phyloP scores from a whole-genome alignment of 805 yeast genomes.

The Myxozyma lipomycoides region DNA sequence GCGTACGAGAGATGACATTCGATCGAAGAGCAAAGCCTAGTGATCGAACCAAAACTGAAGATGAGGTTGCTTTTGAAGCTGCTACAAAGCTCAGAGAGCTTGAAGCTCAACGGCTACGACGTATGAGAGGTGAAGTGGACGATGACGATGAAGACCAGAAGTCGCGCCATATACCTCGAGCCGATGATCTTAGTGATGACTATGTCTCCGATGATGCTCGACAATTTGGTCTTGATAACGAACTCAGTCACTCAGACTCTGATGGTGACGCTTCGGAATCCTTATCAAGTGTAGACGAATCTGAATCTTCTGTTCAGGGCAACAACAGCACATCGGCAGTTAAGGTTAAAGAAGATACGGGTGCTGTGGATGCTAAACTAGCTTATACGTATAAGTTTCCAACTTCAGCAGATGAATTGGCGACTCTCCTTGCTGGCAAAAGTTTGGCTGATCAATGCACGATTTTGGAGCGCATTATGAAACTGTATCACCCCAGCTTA shows the following conservation, averaged over 20 bases:
- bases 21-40: constrained; percentile 43
- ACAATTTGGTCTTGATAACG: constrained; percentile 36
- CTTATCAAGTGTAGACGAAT: constrained; percentile 41
- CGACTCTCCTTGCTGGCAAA: constrained; percentile 63
- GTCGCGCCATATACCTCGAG: constrained; percentile 49
- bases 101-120: constrained; percentile 36
- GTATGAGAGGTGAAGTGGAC: constrained; percentile 39
- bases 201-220: constrained; percentile 43
- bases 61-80: constrained; percentile 40
- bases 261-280: constrained; percentile 41
- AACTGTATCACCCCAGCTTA: constrained; percentile 66
- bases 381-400: constrained; percentile 47
- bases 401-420: constrained; percentile 56
- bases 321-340: constrained; percentile 30
- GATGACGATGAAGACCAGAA: constrained; percentile 39
- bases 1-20: constrained; percentile 40
- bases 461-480: constrained; percentile 52
- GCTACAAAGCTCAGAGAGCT: constrained; percentile 35
- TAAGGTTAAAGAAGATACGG: constrained; percentile 2
- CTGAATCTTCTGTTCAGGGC: constrained; percentile 39
- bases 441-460: constrained; percentile 47
- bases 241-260: constrained; percentile 30
- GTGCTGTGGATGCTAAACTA: constrained; percentile 14
- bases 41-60: constrained; percentile 44
- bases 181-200: constrained; percentile 30